A percentile compares a stretch with the other conserved stretches of the same genome.
Conservation (phyloP, 169 alveolate genomes). For the Plasmodium fragile region DNA sequence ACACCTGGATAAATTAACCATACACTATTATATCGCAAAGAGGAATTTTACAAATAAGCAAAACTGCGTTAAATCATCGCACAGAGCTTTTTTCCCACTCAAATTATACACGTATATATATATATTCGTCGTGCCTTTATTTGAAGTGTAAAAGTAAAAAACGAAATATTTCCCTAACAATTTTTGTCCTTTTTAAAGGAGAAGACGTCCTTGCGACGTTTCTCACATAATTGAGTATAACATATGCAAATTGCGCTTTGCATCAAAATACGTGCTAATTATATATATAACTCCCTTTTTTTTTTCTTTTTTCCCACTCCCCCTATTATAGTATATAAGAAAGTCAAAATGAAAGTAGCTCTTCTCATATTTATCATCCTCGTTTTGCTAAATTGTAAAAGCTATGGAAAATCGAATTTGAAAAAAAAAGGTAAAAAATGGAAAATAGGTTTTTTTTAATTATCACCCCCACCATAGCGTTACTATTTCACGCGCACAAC, state of each 20-base stretch:
- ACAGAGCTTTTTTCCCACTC: not conserved
- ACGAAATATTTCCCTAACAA: conserved; percentile 29
- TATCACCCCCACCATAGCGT: not conserved
- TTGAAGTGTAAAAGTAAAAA: conserved; percentile 17
- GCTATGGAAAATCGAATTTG: conserved; percentile 60
- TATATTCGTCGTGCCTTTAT: not conserved
- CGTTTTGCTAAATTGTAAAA: conserved; percentile 39
- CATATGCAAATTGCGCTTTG: conserved; percentile 8
- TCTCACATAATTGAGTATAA: not conserved
- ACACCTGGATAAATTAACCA: not conserved
- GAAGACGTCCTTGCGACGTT: not conserved
- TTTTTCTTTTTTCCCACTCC: not conserved
- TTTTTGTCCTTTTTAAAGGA: conserved; percentile 15
- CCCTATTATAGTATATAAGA: conserved; percentile 16
- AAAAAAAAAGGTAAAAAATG: conserved; percentile 44
- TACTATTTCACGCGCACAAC: conserved; percentile 3
- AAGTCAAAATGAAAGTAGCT: conserved; percentile 19
- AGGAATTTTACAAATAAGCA: conserved; percentile 1
- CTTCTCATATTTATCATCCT: conserved; percentile 27
- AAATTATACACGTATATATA: not conserved
- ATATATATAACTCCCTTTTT: not conserved
- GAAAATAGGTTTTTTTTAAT: not conserved
- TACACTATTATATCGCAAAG: not conserved
- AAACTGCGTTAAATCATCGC: not conserved
- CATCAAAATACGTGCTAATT: not conserved